These are phyloP conservation scores for Protea cynaroides DNA, from an alignment of 164 flowering plant genomes.

Conservation along the genomic window DNA sequence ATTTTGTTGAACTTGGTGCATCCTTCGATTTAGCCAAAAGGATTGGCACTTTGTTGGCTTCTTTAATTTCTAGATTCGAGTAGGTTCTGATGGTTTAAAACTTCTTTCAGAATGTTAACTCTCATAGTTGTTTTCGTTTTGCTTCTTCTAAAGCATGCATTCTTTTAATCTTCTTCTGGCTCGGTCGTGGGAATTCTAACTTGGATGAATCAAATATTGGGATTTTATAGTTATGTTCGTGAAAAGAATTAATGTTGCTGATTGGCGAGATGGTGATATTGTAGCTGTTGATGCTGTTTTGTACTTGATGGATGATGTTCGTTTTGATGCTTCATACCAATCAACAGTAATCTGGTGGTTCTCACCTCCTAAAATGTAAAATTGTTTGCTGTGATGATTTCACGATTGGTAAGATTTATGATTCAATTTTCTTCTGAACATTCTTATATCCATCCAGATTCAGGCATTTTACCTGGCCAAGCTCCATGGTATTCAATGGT, in stretches of 20 bases:
- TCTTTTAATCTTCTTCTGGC: neutral
- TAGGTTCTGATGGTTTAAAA: neutral
- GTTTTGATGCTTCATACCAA: constrained; percentile 31
- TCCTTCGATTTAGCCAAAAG: constrained; percentile 4
- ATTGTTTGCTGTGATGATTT: constrained; percentile 11
- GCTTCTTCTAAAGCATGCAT: neutral
- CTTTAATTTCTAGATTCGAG: constrained; percentile 4
- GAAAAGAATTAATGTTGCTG: constrained; percentile 29
- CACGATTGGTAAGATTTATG: constrained; percentile 26
- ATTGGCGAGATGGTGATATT: constrained; percentile 27
- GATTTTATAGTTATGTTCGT: constrained; percentile 55
- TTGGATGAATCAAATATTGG: constrained; percentile 30
- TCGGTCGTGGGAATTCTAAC: constrained; percentile 16
- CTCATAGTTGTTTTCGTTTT: neutral
- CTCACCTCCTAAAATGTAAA: constrained; percentile 1
- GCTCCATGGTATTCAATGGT: constrained; percentile 7
- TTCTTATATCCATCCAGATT: constrained; percentile 21
- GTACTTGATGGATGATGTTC: constrained; percentile 26
- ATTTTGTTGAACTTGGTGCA: constrained; percentile 15
- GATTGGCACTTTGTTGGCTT: neutral
- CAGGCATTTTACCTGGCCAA: constrained; percentile 16
- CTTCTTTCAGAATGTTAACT: too few relatives aligned
- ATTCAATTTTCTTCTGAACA: constrained; percentile 8
- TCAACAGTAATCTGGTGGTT: constrained; percentile 14
- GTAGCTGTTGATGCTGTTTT: constrained; percentile 44